Percentiles rank a stretch among this genome's conserved stretches.
Evolutionary conservation across 495 filamentous ascomycete species (phyloP).

Genomic region (Coniosporium apollinis): DNA sequence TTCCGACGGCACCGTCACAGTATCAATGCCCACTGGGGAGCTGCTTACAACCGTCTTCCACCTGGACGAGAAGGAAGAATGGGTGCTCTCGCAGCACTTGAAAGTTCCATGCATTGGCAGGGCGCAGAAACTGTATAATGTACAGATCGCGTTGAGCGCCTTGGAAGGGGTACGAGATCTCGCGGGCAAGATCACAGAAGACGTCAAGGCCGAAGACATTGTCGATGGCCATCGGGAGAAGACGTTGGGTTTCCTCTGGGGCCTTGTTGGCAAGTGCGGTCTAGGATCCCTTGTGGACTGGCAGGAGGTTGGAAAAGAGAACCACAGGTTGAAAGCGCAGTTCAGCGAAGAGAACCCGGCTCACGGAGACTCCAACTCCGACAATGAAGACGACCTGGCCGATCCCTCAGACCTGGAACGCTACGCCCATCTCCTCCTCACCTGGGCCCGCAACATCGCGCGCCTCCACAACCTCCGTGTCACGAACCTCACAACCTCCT

Average conservation of each 20-base stretch:
- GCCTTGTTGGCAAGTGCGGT: slow-evolving; percentile 40
- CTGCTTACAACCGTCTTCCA: slow-evolving; percentile 21
- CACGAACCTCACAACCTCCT: slow-evolving; percentile 41
- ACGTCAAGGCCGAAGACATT: slow-evolving; percentile 41
- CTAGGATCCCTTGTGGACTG: slow-evolving; percentile 38
- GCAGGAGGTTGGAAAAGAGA: slow-evolving; percentile 36
- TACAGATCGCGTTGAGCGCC: slow-evolving; percentile 39
- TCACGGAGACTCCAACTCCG: slow-evolving; percentile 6
- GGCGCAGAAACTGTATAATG: slow-evolving; percentile 44
- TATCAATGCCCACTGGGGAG: slow-evolving; percentile 24
- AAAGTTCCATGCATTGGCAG: slow-evolving; percentile 43
- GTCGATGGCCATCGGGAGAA: slow-evolving; percentile 53
- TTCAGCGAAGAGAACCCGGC: slow-evolving; percentile 15
- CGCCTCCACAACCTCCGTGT: slow-evolving; percentile 30
- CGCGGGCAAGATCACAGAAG: slow-evolving; percentile 16
- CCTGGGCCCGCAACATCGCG: slow-evolving; percentile 38
- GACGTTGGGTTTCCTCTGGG: slow-evolving; percentile 46
- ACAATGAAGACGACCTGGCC: slow-evolving; percentile 6
- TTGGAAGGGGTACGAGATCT: slow-evolving; percentile 27
- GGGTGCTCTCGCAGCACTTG: slow-evolving; percentile 37
- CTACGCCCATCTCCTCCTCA: slow-evolving; percentile 29
- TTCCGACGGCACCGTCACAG: slow-evolving; percentile 19
- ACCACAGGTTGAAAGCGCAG: slow-evolving; percentile 13
- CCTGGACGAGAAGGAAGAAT: slow-evolving; percentile 13
- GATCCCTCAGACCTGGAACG: slow-evolving; percentile 18